A percentile compares a stretch with the other conserved stretches of the same genome.
Conservation (phyloP, 345 rosid species). For the Linum tenue region DNA sequence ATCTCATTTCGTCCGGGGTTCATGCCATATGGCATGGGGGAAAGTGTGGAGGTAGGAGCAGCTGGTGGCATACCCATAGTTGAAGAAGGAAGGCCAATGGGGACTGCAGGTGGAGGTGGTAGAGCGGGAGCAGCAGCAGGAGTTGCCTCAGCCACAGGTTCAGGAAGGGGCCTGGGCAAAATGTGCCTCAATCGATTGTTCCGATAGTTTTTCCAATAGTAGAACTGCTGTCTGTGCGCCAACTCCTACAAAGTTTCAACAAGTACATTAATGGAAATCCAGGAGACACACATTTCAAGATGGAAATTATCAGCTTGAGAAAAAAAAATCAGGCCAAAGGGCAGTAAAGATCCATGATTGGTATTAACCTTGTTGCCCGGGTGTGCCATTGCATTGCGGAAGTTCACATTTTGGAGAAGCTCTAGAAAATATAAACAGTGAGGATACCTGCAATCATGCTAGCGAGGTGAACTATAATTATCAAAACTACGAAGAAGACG, state of each 20-base stretch:
- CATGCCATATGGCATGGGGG: conserved; percentile 82
- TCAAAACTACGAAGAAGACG: too few relatives aligned
- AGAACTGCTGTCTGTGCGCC: conserved; percentile 95
- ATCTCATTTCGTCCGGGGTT: conserved; percentile 56
- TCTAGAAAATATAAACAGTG: conserved; percentile 91
- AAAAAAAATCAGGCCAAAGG: not conserved
- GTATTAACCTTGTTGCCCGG: conserved; percentile 76
- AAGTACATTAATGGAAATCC: conserved; percentile 2
- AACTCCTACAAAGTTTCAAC: conserved; percentile 44
- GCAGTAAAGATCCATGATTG: not conserved
- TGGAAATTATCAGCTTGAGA: too few relatives aligned
- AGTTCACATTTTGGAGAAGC: conserved; percentile 88
- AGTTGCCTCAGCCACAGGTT: conserved; percentile 39
- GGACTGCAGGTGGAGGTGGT: conserved; percentile 25
- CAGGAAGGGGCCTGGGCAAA: conserved; percentile 88
- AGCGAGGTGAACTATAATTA: too few relatives aligned
- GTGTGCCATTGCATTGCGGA: conserved; percentile 94
- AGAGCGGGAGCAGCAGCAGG: conserved; percentile 30
- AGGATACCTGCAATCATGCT: conserved; percentile 67
- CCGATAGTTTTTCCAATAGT: conserved; percentile 93
- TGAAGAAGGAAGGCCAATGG: not conserved
- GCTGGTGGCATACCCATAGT: conserved; percentile 24
- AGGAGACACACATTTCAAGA: conserved; percentile 5
- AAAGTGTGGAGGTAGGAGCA: conserved; percentile 44
- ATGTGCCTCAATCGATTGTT: conserved; percentile 91